Percentiles rank a stretch among this genome's conserved stretches.
Evolutionary conservation across 2,329 filamentous ascomycete species (phyloP).

Genomic region (Hypoxylon sp.): DNA sequence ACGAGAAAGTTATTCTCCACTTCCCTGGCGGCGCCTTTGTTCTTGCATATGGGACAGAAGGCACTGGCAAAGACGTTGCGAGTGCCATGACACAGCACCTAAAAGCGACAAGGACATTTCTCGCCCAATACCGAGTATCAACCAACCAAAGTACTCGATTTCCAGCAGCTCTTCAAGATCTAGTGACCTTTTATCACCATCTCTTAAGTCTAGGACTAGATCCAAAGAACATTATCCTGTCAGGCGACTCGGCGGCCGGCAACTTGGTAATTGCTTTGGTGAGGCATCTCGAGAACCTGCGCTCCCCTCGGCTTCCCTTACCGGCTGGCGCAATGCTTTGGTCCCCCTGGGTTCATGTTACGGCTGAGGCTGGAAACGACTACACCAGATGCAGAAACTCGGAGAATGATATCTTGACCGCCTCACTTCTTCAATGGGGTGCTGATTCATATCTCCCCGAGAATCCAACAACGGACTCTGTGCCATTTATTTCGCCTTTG

Average conservation of each 20-base stretch:
- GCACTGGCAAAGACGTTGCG: constrained; percentile 1
- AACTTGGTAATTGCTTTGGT: constrained; percentile 35
- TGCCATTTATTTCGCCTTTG: constrained; percentile 37
- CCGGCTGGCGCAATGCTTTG: constrained; percentile 32
- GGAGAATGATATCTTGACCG: constrained; percentile 27
- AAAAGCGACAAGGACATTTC: constrained; percentile 19
- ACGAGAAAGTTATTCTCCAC: constrained; percentile 22
- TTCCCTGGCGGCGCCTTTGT: constrained; percentile 33
- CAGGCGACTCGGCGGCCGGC: constrained; percentile 37
- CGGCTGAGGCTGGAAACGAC: constrained; percentile 12
- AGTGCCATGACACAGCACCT: constrained; percentile 3
- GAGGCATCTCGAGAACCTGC: constrained; percentile 29
- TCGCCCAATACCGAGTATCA: constrained; percentile 33
- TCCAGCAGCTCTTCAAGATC: constrained; percentile 35
- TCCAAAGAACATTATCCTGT: constrained; percentile 27
- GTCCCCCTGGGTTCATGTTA: constrained; percentile 39
- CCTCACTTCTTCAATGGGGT: constrained; percentile 38
- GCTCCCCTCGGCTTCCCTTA: constrained; percentile 12
- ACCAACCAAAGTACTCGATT: constrained; percentile 15
- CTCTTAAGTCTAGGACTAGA: constrained; percentile 27
- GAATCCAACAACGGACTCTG: constrained; percentile 13
- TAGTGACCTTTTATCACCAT: constrained; percentile 29
- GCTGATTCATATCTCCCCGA: constrained; percentile 31
- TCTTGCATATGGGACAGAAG: constrained; percentile 23
- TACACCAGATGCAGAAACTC: constrained; percentile 12